A percentile compares a stretch with the other conserved stretches of the same genome.
phyloP scores from a whole-genome alignment of 2,329 filamentous ascomycete genomes.

The Paecilomyces formosus region DNA sequence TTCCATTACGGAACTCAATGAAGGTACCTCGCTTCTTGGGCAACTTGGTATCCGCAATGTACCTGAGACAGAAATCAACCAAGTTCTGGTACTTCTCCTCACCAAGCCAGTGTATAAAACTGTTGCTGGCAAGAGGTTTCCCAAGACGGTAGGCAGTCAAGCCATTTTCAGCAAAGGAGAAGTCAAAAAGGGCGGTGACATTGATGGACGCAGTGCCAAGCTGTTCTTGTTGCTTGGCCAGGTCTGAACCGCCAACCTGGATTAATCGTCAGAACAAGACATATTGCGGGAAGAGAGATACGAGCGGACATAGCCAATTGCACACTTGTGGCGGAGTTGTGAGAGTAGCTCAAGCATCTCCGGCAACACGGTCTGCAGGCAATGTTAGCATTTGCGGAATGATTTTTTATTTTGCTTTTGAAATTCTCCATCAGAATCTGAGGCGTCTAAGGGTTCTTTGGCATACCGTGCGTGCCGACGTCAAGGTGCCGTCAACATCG shows the following conservation, averaged over 20 bases:
- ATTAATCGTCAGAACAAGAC: slow-evolving; percentile 9
- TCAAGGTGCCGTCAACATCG: slow-evolving; percentile 91
- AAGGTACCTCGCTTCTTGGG: slow-evolving; percentile 61
- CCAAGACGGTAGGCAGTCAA: slow-evolving; percentile 85
- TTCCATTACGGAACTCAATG: slow-evolving; percentile 58
- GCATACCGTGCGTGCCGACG: slow-evolving; percentile 67
- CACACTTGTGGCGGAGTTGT: slow-evolving; percentile 74
- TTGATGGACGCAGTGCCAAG: slow-evolving; percentile 61
- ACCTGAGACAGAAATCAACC: slow-evolving; percentile 52
- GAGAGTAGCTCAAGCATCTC: slow-evolving; percentile 80
- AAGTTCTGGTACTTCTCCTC: slow-evolving; percentile 65
- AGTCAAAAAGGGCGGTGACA: slow-evolving; percentile 89
- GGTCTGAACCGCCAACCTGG: slow-evolving; percentile 76
- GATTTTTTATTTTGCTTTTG: too few species aligned
- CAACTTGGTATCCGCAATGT: slow-evolving; percentile 54
- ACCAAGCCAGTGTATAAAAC: slow-evolving; percentile 88
- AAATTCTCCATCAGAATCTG: too few species aligned
- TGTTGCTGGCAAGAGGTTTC: slow-evolving; percentile 64
- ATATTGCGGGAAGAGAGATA: neutral
- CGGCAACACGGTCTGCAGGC: slow-evolving; percentile 55
- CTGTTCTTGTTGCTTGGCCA: slow-evolving; percentile 93
- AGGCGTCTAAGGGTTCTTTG: neutral
- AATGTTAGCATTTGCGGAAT: neutral
- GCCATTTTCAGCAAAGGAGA: slow-evolving; percentile 95
- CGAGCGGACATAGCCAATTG: slow-evolving; percentile 64